A percentile compares a stretch with the other conserved stretches of the same genome.
Evolutionary conservation across 768 basidiomycete genomes (phyloP).

Genomic region (Russula ochroleuca): DNA sequence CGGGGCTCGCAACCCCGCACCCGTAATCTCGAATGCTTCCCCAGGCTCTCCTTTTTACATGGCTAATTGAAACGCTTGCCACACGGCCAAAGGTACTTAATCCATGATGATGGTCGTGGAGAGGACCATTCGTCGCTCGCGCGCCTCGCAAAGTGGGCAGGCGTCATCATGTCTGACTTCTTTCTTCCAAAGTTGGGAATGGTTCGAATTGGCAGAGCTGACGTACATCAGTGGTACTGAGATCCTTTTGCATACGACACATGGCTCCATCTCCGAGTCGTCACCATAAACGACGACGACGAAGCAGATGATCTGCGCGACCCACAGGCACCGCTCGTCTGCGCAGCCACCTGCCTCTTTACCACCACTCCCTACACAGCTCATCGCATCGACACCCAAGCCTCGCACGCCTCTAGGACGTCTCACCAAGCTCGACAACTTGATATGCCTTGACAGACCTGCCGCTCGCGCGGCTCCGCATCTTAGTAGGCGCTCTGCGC

Average conservation of each 20-base stretch:
- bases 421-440: conserved; percentile 8
- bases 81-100: not conserved
- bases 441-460: not conserved
- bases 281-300: not conserved
- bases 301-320: not conserved
- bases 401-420: conserved; percentile 3
- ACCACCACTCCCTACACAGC: not conserved
- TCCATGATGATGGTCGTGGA: conserved; percentile 2
- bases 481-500: not conserved
- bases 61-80: conserved; percentile 30
- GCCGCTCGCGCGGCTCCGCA: conserved; percentile 2
- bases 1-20: too few relatives aligned
- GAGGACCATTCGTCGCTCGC: conserved; percentile 5
- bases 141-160: conserved; percentile 32
- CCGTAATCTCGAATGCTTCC: too few relatives aligned
- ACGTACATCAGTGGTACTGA: conserved; percentile 5
- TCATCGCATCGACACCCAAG: not conserved
- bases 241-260: conserved; percentile 11
- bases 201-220: not conserved
- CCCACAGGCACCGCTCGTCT: too few relatives aligned
- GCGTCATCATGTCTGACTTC: conserved; percentile 28
- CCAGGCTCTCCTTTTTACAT: conserved; percentile 29
- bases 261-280: not conserved
- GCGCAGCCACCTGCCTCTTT: conserved; percentile 8
- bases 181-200: conserved; percentile 1